Evolutionary conservation across 129 eudicot species (phyloP), one percentile per base, ranked within the genome.

Genomic region (Helichrysum umbraculigerum): DNA sequence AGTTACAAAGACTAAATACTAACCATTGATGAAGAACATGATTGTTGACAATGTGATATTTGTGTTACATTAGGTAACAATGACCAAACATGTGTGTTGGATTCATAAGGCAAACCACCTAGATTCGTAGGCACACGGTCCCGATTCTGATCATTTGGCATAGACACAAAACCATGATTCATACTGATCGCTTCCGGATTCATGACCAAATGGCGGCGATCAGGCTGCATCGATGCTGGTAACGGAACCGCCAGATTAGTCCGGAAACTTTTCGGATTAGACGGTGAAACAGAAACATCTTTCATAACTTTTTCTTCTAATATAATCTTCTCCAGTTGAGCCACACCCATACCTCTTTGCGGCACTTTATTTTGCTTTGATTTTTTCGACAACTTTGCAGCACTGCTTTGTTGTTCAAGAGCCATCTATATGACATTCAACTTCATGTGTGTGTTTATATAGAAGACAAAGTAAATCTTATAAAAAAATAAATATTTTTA

Each of bases 321-420:
- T 73, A 91, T 84, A 63, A 92, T 86, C 84, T 83, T 92, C 52
- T 92, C 98, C 63, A 92, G 93, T 61, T 92, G 98, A 25, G 98
- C 98, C 32, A 92, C 96, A 22, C 98, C 98, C 73, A 92, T 76
- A 50, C 98, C 98, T 84, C 98, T 89, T 41, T 92, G 98, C 22
- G 98, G 90, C 2, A 87, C 90, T 58, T 89, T 89, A 32, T 85
- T 88, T 1, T 77, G 88, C 86, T 89, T 92, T 37, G 70, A 28
- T 75, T 86, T 86, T 69, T 89, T 92, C 8, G 86, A 82, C 44
- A 82, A 82, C 82, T 83, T 81, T 70, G 35, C 54, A 72, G 73
- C 52, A 73, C 76, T 79, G 20, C 57, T 70, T 65, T 85, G 87
- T 71, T 87, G 87, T 74, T 87, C 90, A 54, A 81, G 88, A 74